These are phyloP conservation scores for Fusarium lateritium DNA, from an alignment of 2,329 filamentous ascomycete species.

Conservation along the genomic window DNA sequence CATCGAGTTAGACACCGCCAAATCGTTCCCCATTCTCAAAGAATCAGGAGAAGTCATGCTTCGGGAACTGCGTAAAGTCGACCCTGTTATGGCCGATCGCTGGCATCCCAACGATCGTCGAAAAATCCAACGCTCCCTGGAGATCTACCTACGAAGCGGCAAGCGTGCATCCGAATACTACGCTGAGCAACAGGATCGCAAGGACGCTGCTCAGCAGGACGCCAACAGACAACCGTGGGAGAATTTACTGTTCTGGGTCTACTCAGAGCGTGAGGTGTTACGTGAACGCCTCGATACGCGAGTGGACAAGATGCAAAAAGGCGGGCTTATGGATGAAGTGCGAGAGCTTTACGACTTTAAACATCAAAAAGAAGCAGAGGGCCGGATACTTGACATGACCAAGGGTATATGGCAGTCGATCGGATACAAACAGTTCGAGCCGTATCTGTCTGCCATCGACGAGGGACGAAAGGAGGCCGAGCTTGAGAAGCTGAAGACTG, in stretches of 20 bases:
- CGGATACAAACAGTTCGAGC: conserved; percentile 91
- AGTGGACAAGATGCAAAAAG: conserved; percentile 85
- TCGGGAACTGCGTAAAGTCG: conserved; percentile 80
- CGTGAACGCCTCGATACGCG: conserved; percentile 80
- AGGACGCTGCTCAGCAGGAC: conserved; percentile 49
- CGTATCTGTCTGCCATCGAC: conserved; percentile 71
- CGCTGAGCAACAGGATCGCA: conserved; percentile 75
- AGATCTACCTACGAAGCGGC: conserved; percentile 90
- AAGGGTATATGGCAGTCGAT: conserved; percentile 97
- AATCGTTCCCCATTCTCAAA: conserved; percentile 78
- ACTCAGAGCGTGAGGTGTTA: conserved; percentile 78
- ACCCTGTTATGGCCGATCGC: conserved; percentile 88
- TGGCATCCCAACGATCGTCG: conserved; percentile 96
- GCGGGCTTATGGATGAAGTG: conserved; percentile 66
- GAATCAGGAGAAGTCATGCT: conserved; percentile 80
- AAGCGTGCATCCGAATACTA: conserved; percentile 89
- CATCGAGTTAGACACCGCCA: conserved; percentile 53
- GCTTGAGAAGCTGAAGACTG: conserved; percentile 68
- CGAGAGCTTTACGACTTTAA: conserved; percentile 62
- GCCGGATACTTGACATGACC: conserved; percentile 75
- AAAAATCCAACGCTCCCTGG: conserved; percentile 90
- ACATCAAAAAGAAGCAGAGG: conserved; percentile 56
- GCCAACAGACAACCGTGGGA: conserved; percentile 58
- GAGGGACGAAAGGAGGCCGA: conserved; percentile 51
- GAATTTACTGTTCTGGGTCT: conserved; percentile 87